Evolutionary conservation across 768 basidiomycete genomes (phyloP).

Genomic region (Leccinum uliginosum): DNA sequence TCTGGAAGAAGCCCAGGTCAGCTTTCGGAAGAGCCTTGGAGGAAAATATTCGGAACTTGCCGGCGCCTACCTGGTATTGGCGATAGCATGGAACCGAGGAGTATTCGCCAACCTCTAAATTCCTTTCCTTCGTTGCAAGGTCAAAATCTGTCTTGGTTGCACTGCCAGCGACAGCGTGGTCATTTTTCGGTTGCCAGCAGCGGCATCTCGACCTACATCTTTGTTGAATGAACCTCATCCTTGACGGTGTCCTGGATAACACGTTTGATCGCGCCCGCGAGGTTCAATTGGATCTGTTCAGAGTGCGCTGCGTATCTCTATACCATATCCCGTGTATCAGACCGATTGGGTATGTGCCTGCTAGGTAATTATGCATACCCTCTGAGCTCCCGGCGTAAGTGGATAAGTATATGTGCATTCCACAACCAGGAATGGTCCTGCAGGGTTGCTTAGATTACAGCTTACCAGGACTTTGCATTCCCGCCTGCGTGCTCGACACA

Average conservation of each 20-base stretch:
- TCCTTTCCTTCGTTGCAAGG: conserved; percentile 21
- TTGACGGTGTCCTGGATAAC: conserved; percentile 11
- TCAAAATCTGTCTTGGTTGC: conserved; percentile 16
- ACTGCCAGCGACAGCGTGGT: conserved; percentile 1
- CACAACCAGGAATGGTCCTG: conserved; percentile 1
- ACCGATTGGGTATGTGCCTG: conserved; percentile 3
- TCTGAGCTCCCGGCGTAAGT: not conserved
- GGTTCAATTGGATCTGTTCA: conserved; percentile 19
- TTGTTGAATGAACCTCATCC: conserved; percentile 3
- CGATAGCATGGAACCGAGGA: conserved; percentile 17
- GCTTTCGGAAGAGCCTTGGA: conserved; percentile 9
- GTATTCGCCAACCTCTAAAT: conserved; percentile 5
- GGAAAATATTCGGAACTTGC: conserved; percentile 21
- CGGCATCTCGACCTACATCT: conserved; percentile 12
- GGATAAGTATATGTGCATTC: conserved; percentile 3
- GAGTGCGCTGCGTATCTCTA: conserved; percentile 18
- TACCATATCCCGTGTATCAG: conserved; percentile 2
- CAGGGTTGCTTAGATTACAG: conserved; percentile 6
- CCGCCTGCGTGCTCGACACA: not conserved
- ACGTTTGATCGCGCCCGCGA: conserved; percentile 11
- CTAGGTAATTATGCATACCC: not conserved
- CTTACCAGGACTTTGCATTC: conserved; percentile 8
- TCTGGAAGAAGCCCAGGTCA: conserved; percentile 20
- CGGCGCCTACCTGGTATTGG: conserved; percentile 11
- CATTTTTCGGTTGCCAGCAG: conserved; percentile 5